These are phyloP conservation scores for Herpetomonas tarakana DNA, from an alignment of 208 protist species.

Conservation along the genomic window DNA sequence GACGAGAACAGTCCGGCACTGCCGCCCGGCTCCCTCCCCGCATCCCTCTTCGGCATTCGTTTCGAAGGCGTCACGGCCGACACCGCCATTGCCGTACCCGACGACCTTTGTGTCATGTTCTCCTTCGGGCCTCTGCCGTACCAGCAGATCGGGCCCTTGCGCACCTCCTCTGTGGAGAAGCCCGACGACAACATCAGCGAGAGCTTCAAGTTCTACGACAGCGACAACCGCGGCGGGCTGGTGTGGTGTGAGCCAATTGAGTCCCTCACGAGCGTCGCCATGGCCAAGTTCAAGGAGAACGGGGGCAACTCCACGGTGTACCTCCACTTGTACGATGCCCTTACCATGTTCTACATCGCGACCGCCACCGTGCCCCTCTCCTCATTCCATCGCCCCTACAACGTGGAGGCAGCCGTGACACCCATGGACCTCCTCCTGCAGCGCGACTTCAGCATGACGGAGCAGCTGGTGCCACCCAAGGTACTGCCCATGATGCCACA, in stretches of 20 bases:
- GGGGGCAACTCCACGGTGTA: slow-evolving; percentile 45
- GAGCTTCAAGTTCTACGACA: slow-evolving; percentile 63
- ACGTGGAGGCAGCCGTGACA: slow-evolving; percentile 47
- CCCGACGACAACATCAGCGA: slow-evolving; percentile 22
- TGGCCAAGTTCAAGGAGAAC: slow-evolving; percentile 60
- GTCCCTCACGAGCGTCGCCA: slow-evolving; percentile 31
- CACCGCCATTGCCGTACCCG: slow-evolving; percentile 44
- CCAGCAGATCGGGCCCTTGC: slow-evolving; percentile 73
- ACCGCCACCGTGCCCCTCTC: slow-evolving; percentile 53
- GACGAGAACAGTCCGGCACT: slow-evolving; percentile 36
- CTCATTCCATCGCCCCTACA: slow-evolving; percentile 70
- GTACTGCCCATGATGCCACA: slow-evolving; percentile 71
- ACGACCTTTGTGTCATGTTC: slow-evolving; percentile 77
- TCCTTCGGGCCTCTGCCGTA: slow-evolving; percentile 81
- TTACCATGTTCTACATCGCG: slow-evolving; percentile 88
- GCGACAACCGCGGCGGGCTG: slow-evolving; percentile 44
- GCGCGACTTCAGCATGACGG: slow-evolving; percentile 73
- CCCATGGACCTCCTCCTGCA: slow-evolving; percentile 70
- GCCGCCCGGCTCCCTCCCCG: slow-evolving; percentile 28
- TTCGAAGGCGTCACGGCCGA: slow-evolving; percentile 88
- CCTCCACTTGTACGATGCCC: slow-evolving; percentile 82
- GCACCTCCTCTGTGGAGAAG: slow-evolving; percentile 48
- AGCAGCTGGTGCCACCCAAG: slow-evolving; percentile 54
- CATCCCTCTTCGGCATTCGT: slow-evolving; percentile 72
- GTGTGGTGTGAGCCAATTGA: slow-evolving; percentile 83